These are phyloP conservation scores for Aspergillus transmontanensis DNA, from an alignment of 2,329 filamentous ascomycete species.

Conservation along the genomic window DNA sequence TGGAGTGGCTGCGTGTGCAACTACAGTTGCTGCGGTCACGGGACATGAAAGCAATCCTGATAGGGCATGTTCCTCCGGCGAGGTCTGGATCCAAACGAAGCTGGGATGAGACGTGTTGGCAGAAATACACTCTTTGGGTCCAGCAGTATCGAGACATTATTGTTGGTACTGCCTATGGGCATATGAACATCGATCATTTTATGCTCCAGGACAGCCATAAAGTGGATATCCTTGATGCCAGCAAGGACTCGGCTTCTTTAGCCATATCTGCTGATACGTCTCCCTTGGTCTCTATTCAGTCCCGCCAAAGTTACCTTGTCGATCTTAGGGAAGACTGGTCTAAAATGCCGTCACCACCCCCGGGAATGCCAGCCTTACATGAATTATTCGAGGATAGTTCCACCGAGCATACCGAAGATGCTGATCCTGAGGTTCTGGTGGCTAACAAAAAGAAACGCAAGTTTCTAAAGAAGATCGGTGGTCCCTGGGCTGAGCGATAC, in stretches of 20 bases:
- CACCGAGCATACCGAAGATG: constrained; percentile 16
- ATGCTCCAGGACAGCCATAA: constrained; percentile 84
- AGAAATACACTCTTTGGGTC: constrained; percentile 92
- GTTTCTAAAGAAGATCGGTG: constrained; percentile 70
- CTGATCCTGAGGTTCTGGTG: constrained; percentile 16
- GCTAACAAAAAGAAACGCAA: constrained; percentile 54
- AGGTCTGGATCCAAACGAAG: constrained; percentile 79
- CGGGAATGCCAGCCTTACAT: constrained; percentile 17
- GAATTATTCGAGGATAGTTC: constrained; percentile 15
- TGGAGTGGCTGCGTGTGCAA: constrained; percentile 94
- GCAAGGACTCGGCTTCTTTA: constrained; percentile 14
- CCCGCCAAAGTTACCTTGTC: constrained; percentile 77
- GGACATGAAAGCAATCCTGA: constrained; percentile 91
- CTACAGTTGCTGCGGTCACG: constrained; percentile 78
- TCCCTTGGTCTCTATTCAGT: constrained; percentile 51
- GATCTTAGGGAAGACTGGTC: constrained; percentile 80
- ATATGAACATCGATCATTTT: constrained; percentile 99
- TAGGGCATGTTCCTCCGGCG: constrained; percentile 91
- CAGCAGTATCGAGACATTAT: constrained; percentile 90
- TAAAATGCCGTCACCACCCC: constrained; percentile 63
- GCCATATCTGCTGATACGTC: constrained; percentile 20
- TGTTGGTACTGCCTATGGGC: constrained; percentile 76
- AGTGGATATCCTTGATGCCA: constrained; percentile 60
- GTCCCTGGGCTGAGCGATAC: constrained; percentile 81
- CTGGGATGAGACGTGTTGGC: constrained; percentile 98